Base-by-base conservation (phyloP, 352 stramenopile species). In the Globisporangium polare region DNA sequence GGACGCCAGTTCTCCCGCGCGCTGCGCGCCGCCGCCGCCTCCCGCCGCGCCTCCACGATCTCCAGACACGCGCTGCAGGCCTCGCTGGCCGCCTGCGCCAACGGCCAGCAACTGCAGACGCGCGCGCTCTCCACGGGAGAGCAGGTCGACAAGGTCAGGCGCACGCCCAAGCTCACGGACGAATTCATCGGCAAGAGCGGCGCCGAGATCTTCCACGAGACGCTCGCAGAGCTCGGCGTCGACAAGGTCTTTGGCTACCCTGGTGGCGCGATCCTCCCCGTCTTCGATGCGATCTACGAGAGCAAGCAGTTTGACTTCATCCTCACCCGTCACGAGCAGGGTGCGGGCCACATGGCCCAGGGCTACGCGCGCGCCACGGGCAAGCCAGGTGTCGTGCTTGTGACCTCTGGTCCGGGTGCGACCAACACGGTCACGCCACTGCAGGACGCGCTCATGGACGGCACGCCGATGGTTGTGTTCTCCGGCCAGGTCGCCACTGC, bases 341-440 rank as follows among this genome's bases (percentile, higher is more conserved):
- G 84, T 35, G 86, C 86, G 2, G 86, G 86, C 5, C 86, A 95
- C 69, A 95, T 95, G 86, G 86, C 86, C 5, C 84, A 95, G 60
- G 86, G 86, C 9, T 95, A 95, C 45, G 86, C 86, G 10, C 77
- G 86, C 24, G 86, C 86, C 13, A 92, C 84, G 41, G 86, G 83
- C 58, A 95, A 93, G 69, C 86, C 94, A 2, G 94, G 92, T 41
- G 89, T 98, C 35, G 92, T 96, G 47, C 80, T 98, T 35, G 94
- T 97, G 47, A 98, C 94, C 4, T 97, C 90, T 0, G 94, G 94
- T 59, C 94, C 94, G 24, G 94, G 94, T 24, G 90, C 92, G 7
- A 98, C 94, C 58, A 98, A 98, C 67, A 95, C 96, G 2, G 89
- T 98, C 35, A 98, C 94, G 12, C 92, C 92, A 17, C 70, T 98